phyloP scores from a whole-genome alignment of 441 rosid genomes.

The Hura crepitans region DNA sequence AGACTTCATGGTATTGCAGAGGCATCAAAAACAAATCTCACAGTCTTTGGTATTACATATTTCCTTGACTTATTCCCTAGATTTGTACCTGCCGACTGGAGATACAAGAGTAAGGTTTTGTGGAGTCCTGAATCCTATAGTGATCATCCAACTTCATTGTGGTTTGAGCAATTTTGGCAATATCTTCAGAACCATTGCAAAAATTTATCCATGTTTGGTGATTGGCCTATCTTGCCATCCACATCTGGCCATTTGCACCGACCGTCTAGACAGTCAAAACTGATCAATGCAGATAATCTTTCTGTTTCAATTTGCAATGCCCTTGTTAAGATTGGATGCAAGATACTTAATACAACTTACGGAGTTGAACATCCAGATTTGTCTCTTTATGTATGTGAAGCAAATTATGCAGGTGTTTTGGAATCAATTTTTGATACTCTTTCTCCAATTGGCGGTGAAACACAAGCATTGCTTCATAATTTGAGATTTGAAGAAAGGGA shows the following conservation, averaged over 20 bases:
- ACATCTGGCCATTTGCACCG: slow-evolving; percentile 73
- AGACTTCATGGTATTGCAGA: slow-evolving; percentile 75
- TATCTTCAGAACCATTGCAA: slow-evolving; percentile 64
- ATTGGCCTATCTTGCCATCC: slow-evolving; percentile 97
- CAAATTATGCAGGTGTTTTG: slow-evolving; percentile 67
- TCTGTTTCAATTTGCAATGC: slow-evolving; percentile 52
- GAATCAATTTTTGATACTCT: slow-evolving; percentile 65
- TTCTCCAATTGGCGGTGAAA: slow-evolving; percentile 41
- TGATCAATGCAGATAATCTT: slow-evolving; percentile 64
- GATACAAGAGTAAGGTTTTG: slow-evolving; percentile 53
- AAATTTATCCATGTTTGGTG: slow-evolving; percentile 65
- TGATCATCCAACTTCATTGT: slow-evolving; percentile 69
- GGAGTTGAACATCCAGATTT: slow-evolving; percentile 75
- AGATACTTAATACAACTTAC: slow-evolving; percentile 54
- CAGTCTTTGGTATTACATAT: slow-evolving; percentile 47
- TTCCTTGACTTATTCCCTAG: slow-evolving; percentile 64
- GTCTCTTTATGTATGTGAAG: slow-evolving; percentile 61
- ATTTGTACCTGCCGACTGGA: slow-evolving; percentile 91
- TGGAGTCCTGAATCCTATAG: slow-evolving; percentile 66
- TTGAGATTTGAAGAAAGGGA: slow-evolving; percentile 66
- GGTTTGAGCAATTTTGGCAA: slow-evolving; percentile 89
- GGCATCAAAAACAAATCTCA: slow-evolving; percentile 63
- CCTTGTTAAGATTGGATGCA: slow-evolving; percentile 86
- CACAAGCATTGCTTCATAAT: slow-evolving; percentile 38
- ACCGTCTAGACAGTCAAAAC: slow-evolving; percentile 71